These are phyloP conservation scores for Penicillium concentricum DNA, from an alignment of 2,329 filamentous ascomycete species.

Conservation along the genomic window DNA sequence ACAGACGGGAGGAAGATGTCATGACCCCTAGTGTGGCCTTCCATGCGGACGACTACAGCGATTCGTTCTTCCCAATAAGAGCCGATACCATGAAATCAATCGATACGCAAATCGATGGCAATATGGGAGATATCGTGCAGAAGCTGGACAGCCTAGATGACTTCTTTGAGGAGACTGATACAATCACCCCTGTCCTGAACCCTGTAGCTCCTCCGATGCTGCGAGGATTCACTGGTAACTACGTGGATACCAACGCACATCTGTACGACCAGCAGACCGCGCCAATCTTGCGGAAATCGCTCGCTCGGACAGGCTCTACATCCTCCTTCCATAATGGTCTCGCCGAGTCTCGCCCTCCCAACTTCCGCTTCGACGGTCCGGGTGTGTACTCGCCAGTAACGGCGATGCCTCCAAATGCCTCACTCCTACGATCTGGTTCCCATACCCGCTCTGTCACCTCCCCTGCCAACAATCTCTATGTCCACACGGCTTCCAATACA, in stretches of 20 bases:
- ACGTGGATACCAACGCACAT: conserved; percentile 72
- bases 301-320: conserved; percentile 67
- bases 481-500: conserved; percentile 51
- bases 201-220: conserved; percentile 38
- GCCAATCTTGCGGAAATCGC: conserved; percentile 82
- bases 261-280: conserved; percentile 91
- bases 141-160: conserved; percentile 78
- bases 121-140: conserved; percentile 78
- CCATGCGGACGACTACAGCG: conserved; percentile 80
- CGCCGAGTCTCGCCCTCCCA: conserved; percentile 65
- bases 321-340: conserved; percentile 86
- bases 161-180: conserved; percentile 70
- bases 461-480: conserved; percentile 57
- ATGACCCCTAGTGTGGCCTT: conserved; percentile 89
- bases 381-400: conserved; percentile 49
- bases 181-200: conserved; percentile 57
- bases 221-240: conserved; percentile 58
- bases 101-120: conserved; percentile 59
- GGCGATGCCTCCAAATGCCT: conserved; percentile 36
- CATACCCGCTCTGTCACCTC: conserved; percentile 85
- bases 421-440: conserved; percentile 61
- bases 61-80: conserved; percentile 74
- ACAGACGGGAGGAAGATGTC: conserved; percentile 58
- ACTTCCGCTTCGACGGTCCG: conserved; percentile 51
- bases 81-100: conserved; percentile 94